phyloP scores from a whole-genome alignment of 257 asterid species.

The Ocimum tenuiflorum region DNA sequence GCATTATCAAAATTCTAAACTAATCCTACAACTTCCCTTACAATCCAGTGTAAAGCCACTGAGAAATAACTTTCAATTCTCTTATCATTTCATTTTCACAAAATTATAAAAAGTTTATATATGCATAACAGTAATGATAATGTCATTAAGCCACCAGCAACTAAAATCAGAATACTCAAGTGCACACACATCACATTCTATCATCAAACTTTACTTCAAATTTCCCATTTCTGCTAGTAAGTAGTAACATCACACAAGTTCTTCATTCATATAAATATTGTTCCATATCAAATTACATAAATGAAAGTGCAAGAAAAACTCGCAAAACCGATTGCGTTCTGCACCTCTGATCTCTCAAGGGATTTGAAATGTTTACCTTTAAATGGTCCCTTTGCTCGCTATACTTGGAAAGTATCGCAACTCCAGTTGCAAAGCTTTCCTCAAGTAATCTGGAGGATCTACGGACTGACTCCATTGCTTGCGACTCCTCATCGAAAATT shows the following conservation, averaged over 20 bases:
- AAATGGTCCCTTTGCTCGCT: constrained; percentile 89
- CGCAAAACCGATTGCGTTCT: background rate
- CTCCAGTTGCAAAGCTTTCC: constrained; percentile 72
- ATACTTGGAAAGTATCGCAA: constrained; percentile 78
- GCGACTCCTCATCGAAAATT: constrained; percentile 71
- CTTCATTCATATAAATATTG: background rate
- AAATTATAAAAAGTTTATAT: background rate
- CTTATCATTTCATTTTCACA: background rate
- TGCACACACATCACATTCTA: background rate
- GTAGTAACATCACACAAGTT: background rate
- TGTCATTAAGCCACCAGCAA: background rate
- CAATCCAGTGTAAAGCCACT: background rate
- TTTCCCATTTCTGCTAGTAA: background rate
- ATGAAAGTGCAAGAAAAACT: background rate
- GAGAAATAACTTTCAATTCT: background rate
- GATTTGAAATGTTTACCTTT: constrained; percentile 43
- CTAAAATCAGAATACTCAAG: background rate
- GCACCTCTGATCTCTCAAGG: background rate
- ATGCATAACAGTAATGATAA: background rate
- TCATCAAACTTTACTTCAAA: background rate
- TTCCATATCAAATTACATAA: background rate
- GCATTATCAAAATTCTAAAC: background rate
- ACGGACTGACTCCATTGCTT: constrained; percentile 62
- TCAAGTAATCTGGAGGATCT: constrained; percentile 70
- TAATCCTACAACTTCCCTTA: background rate